Evolutionary conservation across 179 eudicot genomes (phyloP).

Genomic region (Nepenthes alata): DNA sequence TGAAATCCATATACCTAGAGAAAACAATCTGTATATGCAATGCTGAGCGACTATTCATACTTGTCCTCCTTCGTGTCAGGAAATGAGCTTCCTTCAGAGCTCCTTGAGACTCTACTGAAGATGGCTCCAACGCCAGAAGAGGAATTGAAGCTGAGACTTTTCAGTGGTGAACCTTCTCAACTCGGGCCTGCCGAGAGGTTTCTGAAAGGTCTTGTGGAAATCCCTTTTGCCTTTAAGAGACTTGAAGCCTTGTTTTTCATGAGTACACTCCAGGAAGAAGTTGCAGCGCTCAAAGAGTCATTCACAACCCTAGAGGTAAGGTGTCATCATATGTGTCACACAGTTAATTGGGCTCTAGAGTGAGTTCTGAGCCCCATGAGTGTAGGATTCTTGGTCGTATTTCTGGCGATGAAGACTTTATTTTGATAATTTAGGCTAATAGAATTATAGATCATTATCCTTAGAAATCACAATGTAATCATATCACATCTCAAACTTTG

Average conservation of each 20-base stretch:
- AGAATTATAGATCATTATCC: neutral
- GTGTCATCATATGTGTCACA: neutral
- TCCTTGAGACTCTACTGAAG: constrained; percentile 59
- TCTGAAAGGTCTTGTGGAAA: constrained; percentile 56
- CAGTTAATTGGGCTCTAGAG: too few relatives aligned
- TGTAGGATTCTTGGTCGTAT: too few relatives aligned
- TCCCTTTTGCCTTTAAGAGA: constrained; percentile 68
- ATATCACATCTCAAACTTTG: neutral
- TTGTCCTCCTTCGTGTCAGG: constrained; percentile 27
- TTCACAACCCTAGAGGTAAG: constrained; percentile 52
- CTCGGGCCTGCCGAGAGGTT: constrained; percentile 83
- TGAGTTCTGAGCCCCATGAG: too few relatives aligned
- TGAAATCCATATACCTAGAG: too few relatives aligned
- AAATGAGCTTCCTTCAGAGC: constrained; percentile 71
- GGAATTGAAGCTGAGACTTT: constrained; percentile 63
- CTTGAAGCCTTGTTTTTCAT: constrained; percentile 56
- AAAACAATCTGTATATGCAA: neutral
- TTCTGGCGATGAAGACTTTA: too few relatives aligned
- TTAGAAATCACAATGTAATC: neutral
- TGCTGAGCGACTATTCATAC: neutral
- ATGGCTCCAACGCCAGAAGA: constrained; percentile 81
- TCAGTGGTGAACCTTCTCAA: constrained; percentile 45
- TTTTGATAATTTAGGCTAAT: too few relatives aligned
- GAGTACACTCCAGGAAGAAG: constrained; percentile 56
- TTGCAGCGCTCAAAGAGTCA: constrained; percentile 37